Conservation (phyloP, 2,329 filamentous ascomycete species). For the Ceratocystis albifundus region DNA sequence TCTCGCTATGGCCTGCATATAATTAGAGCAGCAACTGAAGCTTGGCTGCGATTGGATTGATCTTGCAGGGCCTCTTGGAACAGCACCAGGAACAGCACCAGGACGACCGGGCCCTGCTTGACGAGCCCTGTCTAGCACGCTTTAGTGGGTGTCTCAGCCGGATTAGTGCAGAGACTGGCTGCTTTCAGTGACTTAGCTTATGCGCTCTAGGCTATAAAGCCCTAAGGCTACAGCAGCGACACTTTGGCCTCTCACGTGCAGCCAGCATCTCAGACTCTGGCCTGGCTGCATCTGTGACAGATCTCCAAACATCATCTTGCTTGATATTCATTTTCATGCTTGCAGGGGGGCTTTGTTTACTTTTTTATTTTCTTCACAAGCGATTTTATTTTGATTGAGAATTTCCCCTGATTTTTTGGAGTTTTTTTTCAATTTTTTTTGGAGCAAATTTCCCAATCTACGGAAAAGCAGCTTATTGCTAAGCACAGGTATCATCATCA, state of each 20-base stretch:
- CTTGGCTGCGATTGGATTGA: background rate
- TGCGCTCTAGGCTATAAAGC: background rate
- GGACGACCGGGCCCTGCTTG: background rate
- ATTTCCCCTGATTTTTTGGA: constrained; percentile 5
- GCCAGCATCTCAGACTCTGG: constrained; percentile 4
- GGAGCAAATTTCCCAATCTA: background rate
- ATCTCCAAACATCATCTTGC: background rate
- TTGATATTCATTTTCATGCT: background rate
- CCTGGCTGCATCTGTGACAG: background rate
- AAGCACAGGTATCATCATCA: background rate
- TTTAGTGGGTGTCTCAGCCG: background rate
- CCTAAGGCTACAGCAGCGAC: too few relatives aligned
- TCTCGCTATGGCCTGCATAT: background rate
- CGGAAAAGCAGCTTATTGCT: background rate
- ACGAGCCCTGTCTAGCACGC: background rate
- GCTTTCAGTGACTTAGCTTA: background rate
- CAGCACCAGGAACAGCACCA: background rate
- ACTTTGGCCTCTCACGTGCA: too few relatives aligned
- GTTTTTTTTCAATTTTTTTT: background rate
- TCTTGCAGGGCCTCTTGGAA: background rate
- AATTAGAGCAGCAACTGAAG: background rate
- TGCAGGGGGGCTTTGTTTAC: constrained; percentile 12
- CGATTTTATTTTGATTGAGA: background rate
- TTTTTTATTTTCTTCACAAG: background rate
- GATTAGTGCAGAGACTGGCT: background rate